Evolutionary conservation across 176 grass and related monocot genomes (phyloP), one percentile per base, ranked within the genome.

Genomic region (Cenchrus americanus): DNA sequence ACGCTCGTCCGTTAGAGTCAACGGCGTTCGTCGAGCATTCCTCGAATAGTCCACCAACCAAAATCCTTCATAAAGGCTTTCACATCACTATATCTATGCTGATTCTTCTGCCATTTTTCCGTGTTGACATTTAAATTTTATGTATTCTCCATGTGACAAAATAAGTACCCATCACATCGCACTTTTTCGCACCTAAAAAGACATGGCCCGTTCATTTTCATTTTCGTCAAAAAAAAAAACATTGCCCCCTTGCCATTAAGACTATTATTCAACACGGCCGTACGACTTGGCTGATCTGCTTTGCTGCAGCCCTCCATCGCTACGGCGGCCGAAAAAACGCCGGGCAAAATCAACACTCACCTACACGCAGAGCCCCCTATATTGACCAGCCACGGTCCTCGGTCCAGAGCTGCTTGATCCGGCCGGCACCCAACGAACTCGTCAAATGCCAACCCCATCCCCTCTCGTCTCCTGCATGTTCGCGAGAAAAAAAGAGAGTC

Each of bases 301-400:
- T 32, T 12, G 13, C 44, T 51, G 68, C 19, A 49, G 18, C 57
- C 69, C 22, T 26, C 23, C 15, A 3, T 61, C 52, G 10, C 52
- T 21, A n/a, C 26, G 24, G 49, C 71, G 17, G 48, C 71, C 15
- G 21, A 43, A 15, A 21, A 43, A 43, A 55, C n/a, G 10, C 12
- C 30, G 24, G n/a, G 65, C 62, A 21, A 59, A 58, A 85, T 69
- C 64, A 69, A 43, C n/a, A 41, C 47, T 30, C n/a, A n/a, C 43
- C 54, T 44, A 6, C 27, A 30, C 27, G 27, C 48, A 50, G 70
- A 50, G 77, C 71, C 62, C 32, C 82, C 2, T 68, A 65, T 63
- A 89, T 71, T 89, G 87, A 85, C 82, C 23, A 5, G 22, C 48
- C 22, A 66, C 3, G 7, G 7, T 30, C 27, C 34, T 30, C 27